phyloP scores from a whole-genome alignment of 2,329 filamentous ascomycete genomes.

The Fusarium pseudonygamai region DNA sequence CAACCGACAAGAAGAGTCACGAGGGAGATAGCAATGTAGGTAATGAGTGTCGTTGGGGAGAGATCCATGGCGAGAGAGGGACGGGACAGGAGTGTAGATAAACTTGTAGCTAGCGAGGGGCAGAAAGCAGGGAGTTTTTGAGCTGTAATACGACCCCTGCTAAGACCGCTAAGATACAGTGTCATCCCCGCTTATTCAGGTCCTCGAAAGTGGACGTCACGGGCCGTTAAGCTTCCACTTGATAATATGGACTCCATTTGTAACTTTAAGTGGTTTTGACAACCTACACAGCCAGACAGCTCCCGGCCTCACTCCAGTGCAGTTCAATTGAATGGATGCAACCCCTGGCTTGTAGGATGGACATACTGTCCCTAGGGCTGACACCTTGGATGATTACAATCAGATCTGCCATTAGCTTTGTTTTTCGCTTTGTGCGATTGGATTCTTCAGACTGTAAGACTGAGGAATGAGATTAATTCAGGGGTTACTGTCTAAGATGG shows the following conservation, averaged over 20 bases:
- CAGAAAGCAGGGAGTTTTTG: background rate
- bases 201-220: background rate
- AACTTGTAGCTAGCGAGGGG: constrained; percentile 5
- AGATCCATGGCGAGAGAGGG: constrained; percentile 32
- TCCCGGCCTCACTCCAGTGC: background rate
- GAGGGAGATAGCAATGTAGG: constrained; percentile 19
- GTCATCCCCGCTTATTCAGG: background rate
- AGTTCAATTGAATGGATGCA: background rate
- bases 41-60: constrained; percentile 17
- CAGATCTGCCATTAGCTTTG: background rate
- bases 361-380: background rate
- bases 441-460: background rate
- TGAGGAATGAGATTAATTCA: background rate
- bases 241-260: background rate
- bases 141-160: background rate
- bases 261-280: background rate
- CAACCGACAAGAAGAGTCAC: constrained; percentile 40
- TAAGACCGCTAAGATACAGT: background rate
- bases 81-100: background rate
- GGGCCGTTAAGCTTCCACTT: background rate
- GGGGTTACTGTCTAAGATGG: background rate
- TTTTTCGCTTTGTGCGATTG: background rate
- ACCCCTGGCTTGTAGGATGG: background rate
- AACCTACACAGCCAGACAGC: background rate
- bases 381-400: background rate